A percentile compares a stretch with the other conserved stretches of the same genome.
phyloP scores from a whole-genome alignment of 768 basidiomycete genomes.

The Tulasnella sp. region DNA sequence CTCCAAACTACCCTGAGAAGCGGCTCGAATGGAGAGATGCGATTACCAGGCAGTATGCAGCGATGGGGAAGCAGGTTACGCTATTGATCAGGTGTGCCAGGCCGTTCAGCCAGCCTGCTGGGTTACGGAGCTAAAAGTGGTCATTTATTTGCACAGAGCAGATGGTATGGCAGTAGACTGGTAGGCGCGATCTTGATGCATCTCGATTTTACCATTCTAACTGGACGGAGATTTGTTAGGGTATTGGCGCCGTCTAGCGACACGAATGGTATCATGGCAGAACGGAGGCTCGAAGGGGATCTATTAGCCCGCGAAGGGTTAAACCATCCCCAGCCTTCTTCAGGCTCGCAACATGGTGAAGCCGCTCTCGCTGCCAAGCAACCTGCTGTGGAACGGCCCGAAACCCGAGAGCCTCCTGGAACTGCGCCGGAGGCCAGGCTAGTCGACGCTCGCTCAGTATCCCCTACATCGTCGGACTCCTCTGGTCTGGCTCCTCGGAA shows the following conservation, averaged over 20 bases:
- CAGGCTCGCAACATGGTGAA: background rate
- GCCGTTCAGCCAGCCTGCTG: too few species aligned
- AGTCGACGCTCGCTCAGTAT: background rate
- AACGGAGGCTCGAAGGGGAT: background rate
- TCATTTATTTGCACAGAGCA: background rate
- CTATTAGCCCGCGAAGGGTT: background rate
- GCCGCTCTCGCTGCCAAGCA: background rate
- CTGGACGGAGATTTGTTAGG: background rate
- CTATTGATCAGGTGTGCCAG: background rate
- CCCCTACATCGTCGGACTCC: background rate
- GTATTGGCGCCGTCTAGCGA: background rate
- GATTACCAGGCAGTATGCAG: background rate
- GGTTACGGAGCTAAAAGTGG: background rate
- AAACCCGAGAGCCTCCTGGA: background rate
- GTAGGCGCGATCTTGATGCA: background rate
- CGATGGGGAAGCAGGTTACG: background rate
- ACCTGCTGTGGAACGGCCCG: background rate
- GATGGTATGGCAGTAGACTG: conserved; percentile 17
- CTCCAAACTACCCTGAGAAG: background rate
- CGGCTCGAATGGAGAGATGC: background rate
- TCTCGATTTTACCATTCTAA: background rate
- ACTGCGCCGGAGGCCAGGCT: background rate
- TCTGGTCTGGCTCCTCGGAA: background rate
- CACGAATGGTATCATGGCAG: background rate
- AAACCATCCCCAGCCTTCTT: background rate